Evolutionary conservation across 2,329 filamentous ascomycete genomes (phyloP).

Genomic region (Esteya vermicola): DNA sequence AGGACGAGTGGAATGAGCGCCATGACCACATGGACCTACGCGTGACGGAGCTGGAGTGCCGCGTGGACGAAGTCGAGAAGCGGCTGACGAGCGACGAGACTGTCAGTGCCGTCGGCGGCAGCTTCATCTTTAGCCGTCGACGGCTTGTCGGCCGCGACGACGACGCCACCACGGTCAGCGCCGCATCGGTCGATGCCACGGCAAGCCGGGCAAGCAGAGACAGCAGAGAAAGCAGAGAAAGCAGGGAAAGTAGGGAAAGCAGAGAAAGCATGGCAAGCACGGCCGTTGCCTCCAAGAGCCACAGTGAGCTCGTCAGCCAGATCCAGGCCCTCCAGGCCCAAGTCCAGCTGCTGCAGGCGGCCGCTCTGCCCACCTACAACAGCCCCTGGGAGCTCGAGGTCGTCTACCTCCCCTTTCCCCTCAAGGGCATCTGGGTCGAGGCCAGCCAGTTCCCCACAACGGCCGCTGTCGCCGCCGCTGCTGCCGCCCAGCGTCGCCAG

Average conservation of each 20-base stretch:
- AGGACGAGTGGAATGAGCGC: constrained; percentile 55
- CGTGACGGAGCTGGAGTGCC: constrained; percentile 53
- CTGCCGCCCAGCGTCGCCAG: constrained; percentile 14
- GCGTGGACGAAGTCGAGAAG: constrained; percentile 45
- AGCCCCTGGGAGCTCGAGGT: constrained; percentile 65
- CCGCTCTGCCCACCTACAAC: constrained; percentile 42
- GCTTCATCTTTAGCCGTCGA: constrained; percentile 14
- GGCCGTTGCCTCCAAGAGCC: constrained; percentile 12
- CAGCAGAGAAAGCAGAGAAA: too few relatives aligned
- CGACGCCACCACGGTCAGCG: constrained; percentile 26
- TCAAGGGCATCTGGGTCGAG: constrained; percentile 41
- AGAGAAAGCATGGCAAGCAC: constrained; percentile 18
- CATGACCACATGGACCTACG: constrained; percentile 54
- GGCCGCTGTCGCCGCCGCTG: constrained; percentile 9
- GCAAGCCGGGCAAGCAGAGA: too few relatives aligned
- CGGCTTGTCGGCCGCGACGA: constrained; percentile 22
- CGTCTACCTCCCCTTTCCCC: constrained; percentile 56
- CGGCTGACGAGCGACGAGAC: constrained; percentile 30
- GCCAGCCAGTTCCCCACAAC: constrained; percentile 29
- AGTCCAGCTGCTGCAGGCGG: constrained; percentile 37
- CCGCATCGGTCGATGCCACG: constrained; percentile 28
- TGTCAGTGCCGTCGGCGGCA: constrained; percentile 23
- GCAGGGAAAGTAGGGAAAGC: too few relatives aligned
- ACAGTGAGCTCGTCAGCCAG: constrained; percentile 33
- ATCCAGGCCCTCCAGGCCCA: constrained; percentile 35